These are phyloP conservation scores for Dipodascopsis tothii DNA, from an alignment of 805 yeast genomes.

Conservation along the genomic window DNA sequence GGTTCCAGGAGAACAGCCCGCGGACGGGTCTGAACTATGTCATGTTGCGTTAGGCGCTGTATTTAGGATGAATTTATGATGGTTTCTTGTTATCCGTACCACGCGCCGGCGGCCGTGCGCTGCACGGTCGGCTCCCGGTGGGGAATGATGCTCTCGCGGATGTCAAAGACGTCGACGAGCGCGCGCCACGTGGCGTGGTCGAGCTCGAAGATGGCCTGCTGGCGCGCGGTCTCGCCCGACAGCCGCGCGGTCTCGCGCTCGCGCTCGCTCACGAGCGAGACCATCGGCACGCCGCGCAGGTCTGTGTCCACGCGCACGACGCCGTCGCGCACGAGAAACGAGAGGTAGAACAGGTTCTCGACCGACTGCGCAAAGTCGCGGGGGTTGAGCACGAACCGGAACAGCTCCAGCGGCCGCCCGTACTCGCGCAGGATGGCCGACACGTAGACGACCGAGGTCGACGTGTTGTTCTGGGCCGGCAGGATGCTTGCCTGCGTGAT, in stretches of 20 bases:
- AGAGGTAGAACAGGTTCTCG: conserved; percentile 75
- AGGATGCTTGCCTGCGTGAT: conserved; percentile 4
- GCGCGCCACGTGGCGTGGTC: conserved; percentile 60
- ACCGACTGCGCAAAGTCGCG: conserved; percentile 66
- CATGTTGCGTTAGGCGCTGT: neutral
- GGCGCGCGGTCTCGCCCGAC: conserved; percentile 29
- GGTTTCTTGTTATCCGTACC: conserved; percentile 19
- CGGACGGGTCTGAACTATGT: conserved; percentile 13
- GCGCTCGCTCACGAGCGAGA: conserved; percentile 8
- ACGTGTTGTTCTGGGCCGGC: conserved; percentile 11
- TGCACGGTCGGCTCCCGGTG: conserved; percentile 30
- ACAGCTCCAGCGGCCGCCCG: conserved; percentile 44
- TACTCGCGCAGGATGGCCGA: conserved; percentile 3
- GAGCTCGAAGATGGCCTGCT: conserved; percentile 67
- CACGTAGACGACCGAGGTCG: conserved; percentile 11
- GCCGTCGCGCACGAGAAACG: conserved; percentile 73
- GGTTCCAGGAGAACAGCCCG: conserved; percentile 17
- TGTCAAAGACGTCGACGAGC: conserved; percentile 47
- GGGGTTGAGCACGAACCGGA: conserved; percentile 66
- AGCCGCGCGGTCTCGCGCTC: neutral
- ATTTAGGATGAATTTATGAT: no score
- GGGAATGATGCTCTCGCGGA: conserved; percentile 49
- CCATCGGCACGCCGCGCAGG: conserved; percentile 26
- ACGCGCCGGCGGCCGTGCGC: conserved; percentile 1
- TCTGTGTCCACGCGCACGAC: conserved; percentile 49